These are phyloP conservation scores for Trametes polyzona DNA, from an alignment of 1,284 basidiomycete genomes.

Conservation along the genomic window DNA sequence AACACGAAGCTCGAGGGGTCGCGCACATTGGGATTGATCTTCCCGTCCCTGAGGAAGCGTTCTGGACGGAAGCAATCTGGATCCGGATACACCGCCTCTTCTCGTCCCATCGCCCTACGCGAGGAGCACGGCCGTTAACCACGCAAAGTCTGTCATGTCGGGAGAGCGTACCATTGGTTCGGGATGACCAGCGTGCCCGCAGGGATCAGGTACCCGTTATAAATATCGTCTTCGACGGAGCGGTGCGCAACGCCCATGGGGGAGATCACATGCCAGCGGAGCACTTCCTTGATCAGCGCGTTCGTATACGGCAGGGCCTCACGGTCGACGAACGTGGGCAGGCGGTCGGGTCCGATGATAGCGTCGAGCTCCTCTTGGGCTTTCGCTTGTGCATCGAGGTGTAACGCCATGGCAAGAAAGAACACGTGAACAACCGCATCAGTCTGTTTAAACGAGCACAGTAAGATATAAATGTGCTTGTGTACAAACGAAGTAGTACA, in stretches of 20 bases:
- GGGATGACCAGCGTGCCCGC: conserved; percentile 4
- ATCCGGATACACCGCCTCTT: conserved; percentile 2
- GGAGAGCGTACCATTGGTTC: conserved; percentile 5
- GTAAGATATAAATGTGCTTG: background rate
- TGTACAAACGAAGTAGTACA: background rate
- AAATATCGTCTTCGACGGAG: conserved; percentile 3
- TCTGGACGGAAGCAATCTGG: conserved; percentile 6
- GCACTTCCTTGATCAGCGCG: conserved; percentile 12
- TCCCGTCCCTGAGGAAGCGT: conserved; percentile 4
- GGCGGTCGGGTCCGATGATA: conserved; percentile 3
- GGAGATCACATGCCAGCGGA: conserved; percentile 11
- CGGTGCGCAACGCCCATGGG: conserved; percentile 13
- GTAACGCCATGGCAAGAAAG: conserved; percentile 4
- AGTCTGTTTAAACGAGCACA: background rate
- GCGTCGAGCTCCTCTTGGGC: conserved; percentile 8
- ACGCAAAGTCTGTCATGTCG: background rate
- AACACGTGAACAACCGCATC: conserved; percentile 1
- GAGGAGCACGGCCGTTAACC: background rate
- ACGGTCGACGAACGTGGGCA: conserved; percentile 12
- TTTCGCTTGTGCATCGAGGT: conserved; percentile 1
- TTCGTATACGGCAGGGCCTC: conserved; percentile 3
- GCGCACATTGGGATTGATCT: conserved; percentile 5
- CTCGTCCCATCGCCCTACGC: conserved; percentile 6
- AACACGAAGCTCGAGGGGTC: conserved; percentile 6
- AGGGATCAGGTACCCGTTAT: conserved; percentile 12